A percentile compares a stretch with the other conserved stretches of the same genome.
phyloP scores from a whole-genome alignment of 305 asterid genomes.

The Salvia sclarea region DNA sequence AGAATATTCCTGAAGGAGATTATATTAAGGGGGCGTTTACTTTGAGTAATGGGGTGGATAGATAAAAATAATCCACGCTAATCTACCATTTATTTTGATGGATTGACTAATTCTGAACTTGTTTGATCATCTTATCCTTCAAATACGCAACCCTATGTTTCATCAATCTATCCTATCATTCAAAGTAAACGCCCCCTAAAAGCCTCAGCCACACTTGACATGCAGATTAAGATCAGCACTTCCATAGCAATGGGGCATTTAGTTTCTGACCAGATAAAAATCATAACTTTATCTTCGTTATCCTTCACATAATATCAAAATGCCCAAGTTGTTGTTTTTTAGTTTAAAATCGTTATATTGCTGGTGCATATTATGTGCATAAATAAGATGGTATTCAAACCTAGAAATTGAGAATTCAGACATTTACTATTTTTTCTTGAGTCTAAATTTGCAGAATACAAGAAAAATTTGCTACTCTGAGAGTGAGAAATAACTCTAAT shows the following conservation, averaged over 20 bases:
- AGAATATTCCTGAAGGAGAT: not conserved
- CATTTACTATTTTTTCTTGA: not conserved
- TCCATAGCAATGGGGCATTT: not conserved
- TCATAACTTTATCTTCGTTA: slow-evolving; percentile 4
- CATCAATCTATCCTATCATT: too few relatives aligned
- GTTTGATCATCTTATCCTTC: too few relatives aligned
- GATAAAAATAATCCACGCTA: too few relatives aligned
- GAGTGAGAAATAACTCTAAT: not conserved
- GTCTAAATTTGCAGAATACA: not conserved
- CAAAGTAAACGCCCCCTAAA: too few relatives aligned
- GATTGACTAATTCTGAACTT: too few relatives aligned
- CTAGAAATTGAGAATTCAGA: slow-evolving; percentile 6
- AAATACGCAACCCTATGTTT: too few relatives aligned
- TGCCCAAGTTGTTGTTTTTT: not conserved
- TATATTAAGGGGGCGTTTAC: too few relatives aligned
- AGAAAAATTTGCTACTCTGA: not conserved
- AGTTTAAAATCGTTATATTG: not conserved
- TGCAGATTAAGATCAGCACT: not conserved
- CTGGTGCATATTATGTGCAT: not conserved
- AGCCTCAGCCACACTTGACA: not conserved
- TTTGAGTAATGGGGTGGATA: too few relatives aligned
- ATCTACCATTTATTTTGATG: too few relatives aligned
- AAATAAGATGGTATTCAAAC: not conserved
- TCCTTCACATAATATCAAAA: not conserved
- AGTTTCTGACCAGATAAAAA: not conserved